Base-by-base conservation (phyloP, 192 early-diverging fungal species). In the Coemansia sp. region DNA sequence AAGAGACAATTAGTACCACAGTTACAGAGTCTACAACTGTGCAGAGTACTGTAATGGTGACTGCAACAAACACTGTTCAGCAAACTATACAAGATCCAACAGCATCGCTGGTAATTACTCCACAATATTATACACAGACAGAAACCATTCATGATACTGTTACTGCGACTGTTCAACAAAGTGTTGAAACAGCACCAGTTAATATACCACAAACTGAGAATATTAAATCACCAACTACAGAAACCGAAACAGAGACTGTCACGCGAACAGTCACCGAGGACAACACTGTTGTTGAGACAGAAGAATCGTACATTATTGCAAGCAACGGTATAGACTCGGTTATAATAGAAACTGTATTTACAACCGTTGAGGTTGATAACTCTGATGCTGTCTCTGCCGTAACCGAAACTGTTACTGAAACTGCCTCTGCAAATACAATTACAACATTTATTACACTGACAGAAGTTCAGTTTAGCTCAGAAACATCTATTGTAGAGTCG, bases 281-380 rank as follows among this genome's bases (percentile, higher is more conserved):
- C 10, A 22, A 15, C 5, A 21, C 47, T 23, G 15, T 28, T 54
- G 26, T 50, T 19, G 17, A 28, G 19, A 17, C 46, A 25, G 40
- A 60, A 15, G 15, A 4, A 14, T 42, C 40, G 3, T 42, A 15
- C 12, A 42, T n/a, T 42, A 9, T 42, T 42, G 40, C 11, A 42
- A 42, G 4, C 40, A 5, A 14, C 4, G 14, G 12, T n/a, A 4
- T 42, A n/a, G 40, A 2, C 11, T n/a, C 26, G 9, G 59, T 31
- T 48, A n/a, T 48, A 9, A 60, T 44, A 15, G 46, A 48, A n/a
- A 60, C 59, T 10, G 59, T 60, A n/a, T n/a, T 42, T 4, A 60
- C 59, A 9, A 37, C 38, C 4, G 26, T 11, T 17, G 46, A 60
- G 14, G 22, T 23, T 14, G 26, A 60, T 1, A 11, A 14, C 5